phyloP scores from a whole-genome alignment of 441 rosid genomes.

The Gossypium armourianum region DNA sequence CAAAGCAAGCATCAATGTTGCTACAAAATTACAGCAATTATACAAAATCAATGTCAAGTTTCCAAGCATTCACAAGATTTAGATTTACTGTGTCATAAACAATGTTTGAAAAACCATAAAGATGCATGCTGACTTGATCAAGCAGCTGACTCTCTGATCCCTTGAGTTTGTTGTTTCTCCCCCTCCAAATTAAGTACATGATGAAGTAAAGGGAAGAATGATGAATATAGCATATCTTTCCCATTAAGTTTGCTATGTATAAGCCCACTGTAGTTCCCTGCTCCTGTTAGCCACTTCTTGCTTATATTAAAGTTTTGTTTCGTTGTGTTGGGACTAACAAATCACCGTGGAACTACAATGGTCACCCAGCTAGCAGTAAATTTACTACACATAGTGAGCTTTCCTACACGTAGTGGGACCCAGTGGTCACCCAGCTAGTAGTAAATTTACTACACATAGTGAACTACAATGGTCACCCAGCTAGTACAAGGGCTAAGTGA shows the following conservation, averaged over 20 bases:
- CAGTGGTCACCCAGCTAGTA: too few relatives aligned
- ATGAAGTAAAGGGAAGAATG: background rate
- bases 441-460: background rate
- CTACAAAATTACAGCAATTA: background rate
- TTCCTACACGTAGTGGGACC: too few relatives aligned
- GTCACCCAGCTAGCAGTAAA: background rate
- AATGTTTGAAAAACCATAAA: background rate
- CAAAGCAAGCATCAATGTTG: background rate
- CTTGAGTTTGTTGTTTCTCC: background rate
- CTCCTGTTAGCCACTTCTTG: background rate
- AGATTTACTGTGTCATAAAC: background rate
- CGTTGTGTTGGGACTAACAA: background rate
- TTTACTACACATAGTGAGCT: too few relatives aligned
- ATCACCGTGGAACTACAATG: background rate
- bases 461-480: background rate
- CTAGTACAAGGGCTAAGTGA: background rate
- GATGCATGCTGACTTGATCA: background rate
- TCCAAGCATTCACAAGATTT: background rate
- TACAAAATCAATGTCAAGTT: background rate
- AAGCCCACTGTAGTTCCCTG: background rate
- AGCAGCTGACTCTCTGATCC: background rate
- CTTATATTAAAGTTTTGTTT: background rate
- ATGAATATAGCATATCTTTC: background rate
- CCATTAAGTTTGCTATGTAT: background rate
- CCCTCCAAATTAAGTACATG: background rate